A percentile compares a stretch with the other conserved stretches of the same genome.
These are phyloP conservation scores for Cephaloascus fragrans DNA, from an alignment of 805 yeast species.

Conservation along the genomic window DNA sequence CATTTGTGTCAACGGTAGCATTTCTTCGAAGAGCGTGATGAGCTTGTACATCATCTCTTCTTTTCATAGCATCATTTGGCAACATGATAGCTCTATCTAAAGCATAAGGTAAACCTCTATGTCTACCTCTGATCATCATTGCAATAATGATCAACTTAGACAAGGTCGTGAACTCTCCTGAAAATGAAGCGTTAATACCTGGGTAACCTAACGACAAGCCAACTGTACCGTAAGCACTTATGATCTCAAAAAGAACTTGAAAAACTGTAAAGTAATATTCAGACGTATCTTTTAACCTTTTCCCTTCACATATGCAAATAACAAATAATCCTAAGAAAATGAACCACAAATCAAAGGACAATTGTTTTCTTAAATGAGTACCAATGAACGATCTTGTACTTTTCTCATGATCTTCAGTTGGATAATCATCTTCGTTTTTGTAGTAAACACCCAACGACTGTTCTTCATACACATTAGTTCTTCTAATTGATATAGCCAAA, in stretches of 20 bases:
- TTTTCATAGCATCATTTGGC: constrained; percentile 57
- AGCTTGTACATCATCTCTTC: constrained; percentile 53
- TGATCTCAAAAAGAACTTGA: constrained; percentile 72
- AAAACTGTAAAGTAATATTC: constrained; percentile 54
- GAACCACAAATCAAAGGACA: constrained; percentile 93
- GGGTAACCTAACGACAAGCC: constrained; percentile 88
- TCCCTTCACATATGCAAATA: constrained; percentile 79
- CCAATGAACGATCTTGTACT: constrained; percentile 60
- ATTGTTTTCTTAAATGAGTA: constrained; percentile 81
- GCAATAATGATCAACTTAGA: constrained; percentile 82
- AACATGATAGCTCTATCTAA: constrained; percentile 90
- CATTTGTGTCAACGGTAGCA: constrained; percentile 14
- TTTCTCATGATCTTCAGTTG: constrained; percentile 17
- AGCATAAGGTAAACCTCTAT: constrained; percentile 90
- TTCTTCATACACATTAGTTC: constrained; percentile 97
- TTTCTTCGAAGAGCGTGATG: constrained; percentile 29
- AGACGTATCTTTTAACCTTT: constrained; percentile 33
- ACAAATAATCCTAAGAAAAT: constrained; percentile 77
- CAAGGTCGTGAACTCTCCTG: constrained; percentile 58
- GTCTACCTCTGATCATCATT: constrained; percentile 90
- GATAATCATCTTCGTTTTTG: constrained; percentile 22
- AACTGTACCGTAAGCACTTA: constrained; percentile 94
- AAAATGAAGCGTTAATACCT: constrained; percentile 53
- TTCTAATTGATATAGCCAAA: constrained; percentile 88
- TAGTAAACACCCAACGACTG: constrained; percentile 88